Conservation (phyloP, 2,329 filamentous ascomycete species). For the Daldinia sp. region DNA sequence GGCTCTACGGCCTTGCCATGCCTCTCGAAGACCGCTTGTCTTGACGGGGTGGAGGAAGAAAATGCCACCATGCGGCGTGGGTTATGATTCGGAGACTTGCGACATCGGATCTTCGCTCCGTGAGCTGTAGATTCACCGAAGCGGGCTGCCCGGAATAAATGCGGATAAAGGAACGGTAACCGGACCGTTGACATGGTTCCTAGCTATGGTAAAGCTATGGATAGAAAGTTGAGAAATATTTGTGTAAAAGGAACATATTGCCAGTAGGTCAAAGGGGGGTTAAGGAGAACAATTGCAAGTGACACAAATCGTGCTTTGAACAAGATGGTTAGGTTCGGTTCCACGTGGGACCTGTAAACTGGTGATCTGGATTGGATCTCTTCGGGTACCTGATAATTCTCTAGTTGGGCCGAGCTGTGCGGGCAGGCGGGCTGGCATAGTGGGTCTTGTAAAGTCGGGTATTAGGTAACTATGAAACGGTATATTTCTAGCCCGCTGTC, state of each 20-base stretch:
- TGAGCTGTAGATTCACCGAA: constrained; percentile 59
- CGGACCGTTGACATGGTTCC: constrained; percentile 69
- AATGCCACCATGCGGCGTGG: constrained; percentile 53
- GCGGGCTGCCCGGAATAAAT: constrained; percentile 69
- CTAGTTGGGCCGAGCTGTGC: constrained; percentile 10
- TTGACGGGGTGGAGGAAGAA: constrained; percentile 53
- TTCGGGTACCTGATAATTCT: constrained; percentile 11
- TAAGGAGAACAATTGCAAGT: constrained; percentile 11
- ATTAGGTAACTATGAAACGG: neutral
- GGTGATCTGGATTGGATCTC: constrained; percentile 12
- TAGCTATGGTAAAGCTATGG: constrained; percentile 20
- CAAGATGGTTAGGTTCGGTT: constrained; percentile 18
- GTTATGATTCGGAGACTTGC: constrained; percentile 47
- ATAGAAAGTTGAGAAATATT: constrained; percentile 11
- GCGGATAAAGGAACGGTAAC: constrained; percentile 77
- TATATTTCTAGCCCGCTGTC: neutral
- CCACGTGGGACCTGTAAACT: constrained; percentile 32
- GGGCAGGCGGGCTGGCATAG: neutral
- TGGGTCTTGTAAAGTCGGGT: neutral
- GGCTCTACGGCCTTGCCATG: constrained; percentile 74
- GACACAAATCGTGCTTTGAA: constrained; percentile 18
- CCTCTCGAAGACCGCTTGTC: constrained; percentile 63
- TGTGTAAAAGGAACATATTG: constrained; percentile 36
- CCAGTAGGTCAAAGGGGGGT: constrained; percentile 10
- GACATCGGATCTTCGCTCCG: constrained; percentile 57